Percentiles rank a stretch among this genome's conserved stretches.
phyloP scores from a whole-genome alignment of 2,329 filamentous ascomycete species.

The Aureobasidium subglaciale region DNA sequence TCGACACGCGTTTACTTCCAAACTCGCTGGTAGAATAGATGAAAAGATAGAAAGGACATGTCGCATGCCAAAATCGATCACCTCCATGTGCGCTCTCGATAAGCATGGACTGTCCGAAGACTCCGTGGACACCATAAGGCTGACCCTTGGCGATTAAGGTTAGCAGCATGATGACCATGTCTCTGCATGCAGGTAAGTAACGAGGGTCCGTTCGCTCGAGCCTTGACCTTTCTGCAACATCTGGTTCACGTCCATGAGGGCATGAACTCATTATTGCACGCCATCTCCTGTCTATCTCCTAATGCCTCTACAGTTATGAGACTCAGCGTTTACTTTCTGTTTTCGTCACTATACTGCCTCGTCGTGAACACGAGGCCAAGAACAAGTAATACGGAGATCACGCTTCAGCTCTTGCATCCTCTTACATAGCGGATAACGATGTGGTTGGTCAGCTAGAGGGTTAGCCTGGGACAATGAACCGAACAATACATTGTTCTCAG shows the following conservation, averaged over 20 bases:
- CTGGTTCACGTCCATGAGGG: neutral
- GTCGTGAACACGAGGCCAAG: neutral
- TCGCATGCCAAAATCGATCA: neutral
- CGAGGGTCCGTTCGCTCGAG: neutral
- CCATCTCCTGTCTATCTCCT: neutral
- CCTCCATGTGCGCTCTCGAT: neutral
- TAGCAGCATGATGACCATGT: neutral
- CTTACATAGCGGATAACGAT: neutral
- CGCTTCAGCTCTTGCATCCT: neutral
- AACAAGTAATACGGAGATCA: neutral
- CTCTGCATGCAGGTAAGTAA: neutral
- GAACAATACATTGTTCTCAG: neutral
- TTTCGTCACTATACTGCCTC: neutral
- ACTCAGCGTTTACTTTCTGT: neutral
- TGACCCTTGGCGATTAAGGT: slow-evolving; percentile 3
- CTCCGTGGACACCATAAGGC: neutral
- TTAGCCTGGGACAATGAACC: neutral
- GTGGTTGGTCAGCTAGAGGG: neutral
- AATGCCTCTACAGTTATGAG: neutral
- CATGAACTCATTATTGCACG: neutral
- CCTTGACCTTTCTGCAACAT: neutral
- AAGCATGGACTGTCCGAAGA: neutral
- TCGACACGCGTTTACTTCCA: neutral
- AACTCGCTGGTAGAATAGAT: too few species aligned
- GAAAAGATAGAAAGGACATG: neutral